Evolutionary conservation across 345 rosid species (phyloP).

Genomic region (Lepidium didymum): DNA sequence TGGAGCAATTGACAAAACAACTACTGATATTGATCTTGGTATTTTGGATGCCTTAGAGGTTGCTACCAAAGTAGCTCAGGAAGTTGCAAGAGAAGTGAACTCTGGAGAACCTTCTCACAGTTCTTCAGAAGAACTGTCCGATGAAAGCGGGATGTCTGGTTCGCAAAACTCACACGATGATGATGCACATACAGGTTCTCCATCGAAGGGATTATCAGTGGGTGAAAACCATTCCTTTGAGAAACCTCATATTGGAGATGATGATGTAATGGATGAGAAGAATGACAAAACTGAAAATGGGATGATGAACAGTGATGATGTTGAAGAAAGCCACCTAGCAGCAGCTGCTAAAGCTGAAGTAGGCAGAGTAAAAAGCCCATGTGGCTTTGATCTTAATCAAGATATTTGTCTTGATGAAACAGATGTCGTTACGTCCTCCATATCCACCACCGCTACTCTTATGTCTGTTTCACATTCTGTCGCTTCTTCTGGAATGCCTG

Average conservation of each 20-base stretch:
- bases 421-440: slow-evolving; percentile 40
- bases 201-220: slow-evolving; percentile 35
- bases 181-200: slow-evolving; percentile 21
- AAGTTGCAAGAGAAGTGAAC: slow-evolving; percentile 83
- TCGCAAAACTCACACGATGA: slow-evolving; percentile 44
- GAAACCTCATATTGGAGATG: slow-evolving; percentile 30
- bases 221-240: slow-evolving; percentile 41
- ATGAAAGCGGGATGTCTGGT: slow-evolving; percentile 36
- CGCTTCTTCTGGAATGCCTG: slow-evolving; percentile 50
- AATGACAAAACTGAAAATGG: slow-evolving; percentile 31
- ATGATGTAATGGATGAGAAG: slow-evolving; percentile 26
- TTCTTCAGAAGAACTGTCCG: slow-evolving; percentile 53
- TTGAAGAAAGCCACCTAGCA: slow-evolving; percentile 52
- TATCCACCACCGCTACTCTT: slow-evolving; percentile 37
- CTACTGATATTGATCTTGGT: slow-evolving; percentile 65
- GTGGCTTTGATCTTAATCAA: slow-evolving; percentile 78
- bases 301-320: slow-evolving; percentile 35
- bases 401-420: slow-evolving; percentile 71
- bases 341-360: slow-evolving; percentile 45
- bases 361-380: slow-evolving; percentile 46
- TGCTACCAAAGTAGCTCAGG: slow-evolving; percentile 88
- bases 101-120: slow-evolving; percentile 53
- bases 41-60: slow-evolving; percentile 86
- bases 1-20: slow-evolving; percentile 35
- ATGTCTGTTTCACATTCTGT: slow-evolving; percentile 41